Percentiles rank a stretch among this genome's conserved stretches.
Evolutionary conservation across 2,329 filamentous ascomycete species (phyloP).

Genomic region (Thielaviopsis populi): DNA sequence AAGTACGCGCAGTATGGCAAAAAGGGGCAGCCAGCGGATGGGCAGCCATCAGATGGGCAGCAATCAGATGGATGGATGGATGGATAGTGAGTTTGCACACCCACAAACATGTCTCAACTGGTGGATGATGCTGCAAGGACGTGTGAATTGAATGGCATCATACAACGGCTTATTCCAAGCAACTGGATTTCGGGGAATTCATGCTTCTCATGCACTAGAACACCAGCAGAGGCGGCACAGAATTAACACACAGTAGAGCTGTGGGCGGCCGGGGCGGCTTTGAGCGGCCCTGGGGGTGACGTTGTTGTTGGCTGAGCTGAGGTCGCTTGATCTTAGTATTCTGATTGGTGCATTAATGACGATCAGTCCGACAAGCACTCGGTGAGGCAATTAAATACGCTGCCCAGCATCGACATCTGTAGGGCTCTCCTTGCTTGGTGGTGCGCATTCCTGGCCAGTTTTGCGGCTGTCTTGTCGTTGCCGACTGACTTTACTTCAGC

Average conservation of each 20-base stretch:
- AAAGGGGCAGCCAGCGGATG: too few species aligned
- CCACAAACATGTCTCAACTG: not conserved
- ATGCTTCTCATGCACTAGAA: not conserved
- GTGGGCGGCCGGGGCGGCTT: not conserved
- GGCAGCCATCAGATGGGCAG: too few species aligned
- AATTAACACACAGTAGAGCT: not conserved
- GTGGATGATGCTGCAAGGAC: not conserved
- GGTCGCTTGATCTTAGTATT: not conserved
- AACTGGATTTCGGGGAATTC: conserved; percentile 1
- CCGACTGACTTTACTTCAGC: not conserved
- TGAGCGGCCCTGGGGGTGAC: not conserved
- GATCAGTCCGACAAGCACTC: not conserved
- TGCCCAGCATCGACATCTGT: not conserved
- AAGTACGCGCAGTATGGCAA: not conserved
- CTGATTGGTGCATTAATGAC: conserved; percentile 1
- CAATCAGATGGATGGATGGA: too few species aligned
- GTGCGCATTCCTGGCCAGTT: not conserved
- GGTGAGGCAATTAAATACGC: not conserved
- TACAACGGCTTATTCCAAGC: not conserved
- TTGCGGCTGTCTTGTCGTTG: not conserved
- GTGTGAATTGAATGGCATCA: not conserved
- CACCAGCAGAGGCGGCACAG: not conserved
- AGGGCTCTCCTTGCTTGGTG: not conserved
- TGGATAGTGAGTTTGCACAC: too few species aligned
- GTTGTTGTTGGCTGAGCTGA: not conserved